These are phyloP conservation scores for Euphrasia confusa DNA, from an alignment of 257 asterid species.

Conservation along the genomic window DNA sequence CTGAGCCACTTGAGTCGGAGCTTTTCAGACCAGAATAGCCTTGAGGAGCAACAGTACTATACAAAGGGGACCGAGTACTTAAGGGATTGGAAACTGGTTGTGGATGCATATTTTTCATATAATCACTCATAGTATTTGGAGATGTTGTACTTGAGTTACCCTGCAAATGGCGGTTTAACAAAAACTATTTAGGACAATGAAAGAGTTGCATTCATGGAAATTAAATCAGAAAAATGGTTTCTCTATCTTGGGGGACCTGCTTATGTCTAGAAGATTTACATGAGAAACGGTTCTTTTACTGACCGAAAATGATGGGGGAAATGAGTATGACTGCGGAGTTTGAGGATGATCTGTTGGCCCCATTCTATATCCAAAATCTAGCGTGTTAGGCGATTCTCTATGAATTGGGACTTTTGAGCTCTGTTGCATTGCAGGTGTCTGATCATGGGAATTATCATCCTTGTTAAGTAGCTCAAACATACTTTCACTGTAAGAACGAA, in stretches of 20 bases:
- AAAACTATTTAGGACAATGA: slow-evolving; percentile 7
- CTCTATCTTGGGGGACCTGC: slow-evolving; percentile 13
- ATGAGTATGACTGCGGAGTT: slow-evolving; percentile 36
- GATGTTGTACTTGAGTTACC: slow-evolving; percentile 33
- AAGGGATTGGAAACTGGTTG: slow-evolving; percentile 23
- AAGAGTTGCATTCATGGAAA: slow-evolving; percentile 9
- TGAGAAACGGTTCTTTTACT: slow-evolving; percentile 23
- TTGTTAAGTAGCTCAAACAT: slow-evolving; percentile 30
- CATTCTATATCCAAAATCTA: slow-evolving; percentile 32
- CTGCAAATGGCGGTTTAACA: slow-evolving; percentile 33
- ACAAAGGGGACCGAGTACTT: slow-evolving; percentile 24
- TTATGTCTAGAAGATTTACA: slow-evolving; percentile 13
- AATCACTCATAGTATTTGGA: slow-evolving; percentile 29
- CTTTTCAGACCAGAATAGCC: slow-evolving; percentile 23
- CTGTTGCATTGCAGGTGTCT: slow-evolving; percentile 26
- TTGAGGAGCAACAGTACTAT: slow-evolving; percentile 21
- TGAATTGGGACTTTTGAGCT: slow-evolving; percentile 29
- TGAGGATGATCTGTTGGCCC: slow-evolving; percentile 33
- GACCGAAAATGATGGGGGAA: slow-evolving; percentile 38
- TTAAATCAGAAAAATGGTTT: background rate
- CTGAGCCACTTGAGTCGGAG: slow-evolving; percentile 5
- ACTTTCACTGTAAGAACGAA: slow-evolving; percentile 32
- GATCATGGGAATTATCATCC: slow-evolving; percentile 29
- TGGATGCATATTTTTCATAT: slow-evolving; percentile 29
- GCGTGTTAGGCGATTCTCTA: slow-evolving; percentile 23